Conservation (phyloP, 2,329 filamentous ascomycete genomes). For the Pseudohalonectria lignicola region DNA sequence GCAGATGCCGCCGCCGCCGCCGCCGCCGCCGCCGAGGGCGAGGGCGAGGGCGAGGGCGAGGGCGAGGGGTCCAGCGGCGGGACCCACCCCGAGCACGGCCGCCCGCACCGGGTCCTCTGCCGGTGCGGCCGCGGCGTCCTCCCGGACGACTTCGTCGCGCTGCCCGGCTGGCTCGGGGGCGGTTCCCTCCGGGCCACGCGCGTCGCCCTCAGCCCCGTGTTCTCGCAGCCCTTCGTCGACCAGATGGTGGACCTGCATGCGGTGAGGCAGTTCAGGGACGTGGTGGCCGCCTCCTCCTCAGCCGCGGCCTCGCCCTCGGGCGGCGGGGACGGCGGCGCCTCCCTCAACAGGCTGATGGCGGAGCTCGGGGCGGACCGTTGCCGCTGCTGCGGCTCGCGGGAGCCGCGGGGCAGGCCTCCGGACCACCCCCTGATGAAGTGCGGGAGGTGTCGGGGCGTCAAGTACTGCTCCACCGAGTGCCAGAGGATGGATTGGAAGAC, state of each 20-base stretch:
- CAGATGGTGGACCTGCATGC: slow-evolving; percentile 18
- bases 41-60: slow-evolving; percentile 29
- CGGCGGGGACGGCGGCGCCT: not conserved
- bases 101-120: slow-evolving; percentile 24
- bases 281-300: not conserved
- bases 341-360: too few relatives aligned
- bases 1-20: too few relatives aligned
- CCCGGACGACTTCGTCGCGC: slow-evolving; percentile 23
- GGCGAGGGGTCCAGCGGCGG: slow-evolving; percentile 25
- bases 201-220: slow-evolving; percentile 46
- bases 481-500: slow-evolving; percentile 43
- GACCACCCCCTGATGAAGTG: slow-evolving; percentile 29
- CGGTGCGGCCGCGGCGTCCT: slow-evolving; percentile 31
- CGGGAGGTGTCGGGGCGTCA: slow-evolving; percentile 26
- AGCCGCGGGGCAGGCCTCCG: not conserved
- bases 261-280: not conserved
- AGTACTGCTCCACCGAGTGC: slow-evolving; percentile 41
- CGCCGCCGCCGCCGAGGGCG: slow-evolving; percentile 1
- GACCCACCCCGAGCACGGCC: slow-evolving; percentile 4
- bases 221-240: slow-evolving; percentile 30
- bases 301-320: not conserved
- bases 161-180: slow-evolving; percentile 32
- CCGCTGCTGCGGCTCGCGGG: too few relatives aligned
- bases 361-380: too few relatives aligned
- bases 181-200: slow-evolving; percentile 34